These are phyloP conservation scores for Astrephomene gubernaculifera DNA, from an alignment of 139 green algal genomes.

Conservation along the genomic window DNA sequence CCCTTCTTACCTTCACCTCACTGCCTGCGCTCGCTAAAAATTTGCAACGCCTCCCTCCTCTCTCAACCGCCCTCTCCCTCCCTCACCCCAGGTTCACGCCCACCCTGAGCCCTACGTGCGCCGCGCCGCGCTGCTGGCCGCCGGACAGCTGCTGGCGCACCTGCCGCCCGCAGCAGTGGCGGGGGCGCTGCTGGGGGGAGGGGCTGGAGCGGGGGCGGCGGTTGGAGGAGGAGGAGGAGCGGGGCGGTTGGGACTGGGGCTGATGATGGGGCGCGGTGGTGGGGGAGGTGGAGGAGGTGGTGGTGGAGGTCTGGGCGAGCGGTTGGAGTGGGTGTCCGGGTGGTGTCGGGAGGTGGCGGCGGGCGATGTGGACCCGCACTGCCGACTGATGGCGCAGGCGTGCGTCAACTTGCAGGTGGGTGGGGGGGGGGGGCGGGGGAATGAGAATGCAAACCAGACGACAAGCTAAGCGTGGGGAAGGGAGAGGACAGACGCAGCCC, in stretches of 20 bases:
- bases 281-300: not conserved
- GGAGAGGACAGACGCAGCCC: too few relatives aligned
- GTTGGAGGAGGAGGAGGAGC: not conserved
- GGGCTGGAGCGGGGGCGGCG: not conserved
- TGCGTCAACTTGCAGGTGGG: conserved; percentile 55
- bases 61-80: not conserved
- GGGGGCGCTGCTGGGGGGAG: conserved; percentile 51
- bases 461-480: not conserved
- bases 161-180: conserved; percentile 68
- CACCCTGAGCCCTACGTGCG: conserved; percentile 79
- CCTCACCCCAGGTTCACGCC: conserved; percentile 47
- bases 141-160: conserved; percentile 59
- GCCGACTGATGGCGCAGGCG: conserved; percentile 50
- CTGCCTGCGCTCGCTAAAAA: not conserved
- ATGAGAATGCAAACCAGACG: not conserved
- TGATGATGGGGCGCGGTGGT: not conserved
- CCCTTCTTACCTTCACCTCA: not conserved
- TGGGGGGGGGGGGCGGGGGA: not conserved
- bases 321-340: conserved; percentile 31
- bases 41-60: not conserved
- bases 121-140: conserved; percentile 72
- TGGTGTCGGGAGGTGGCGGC: not conserved
- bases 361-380: conserved; percentile 60
- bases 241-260: too few relatives aligned
- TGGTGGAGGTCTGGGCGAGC: conserved; percentile 6